Conservation (phyloP, 78 protist genomes). For the Dictyostelium firmibasis region DNA sequence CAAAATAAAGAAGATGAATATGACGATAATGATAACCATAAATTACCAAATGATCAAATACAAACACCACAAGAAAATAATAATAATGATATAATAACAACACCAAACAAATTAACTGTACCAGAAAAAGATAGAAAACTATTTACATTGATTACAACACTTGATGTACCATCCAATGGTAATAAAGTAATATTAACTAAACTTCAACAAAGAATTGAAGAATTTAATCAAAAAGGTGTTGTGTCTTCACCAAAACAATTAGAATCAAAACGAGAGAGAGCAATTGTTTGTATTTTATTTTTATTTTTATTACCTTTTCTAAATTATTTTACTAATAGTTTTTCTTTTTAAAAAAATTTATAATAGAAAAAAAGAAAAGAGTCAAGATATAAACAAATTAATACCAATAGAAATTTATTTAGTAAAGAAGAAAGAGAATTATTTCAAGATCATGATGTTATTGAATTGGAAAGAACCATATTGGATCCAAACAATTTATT, state of each 20-base stretch:
- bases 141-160: slow-evolving; percentile 51
- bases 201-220: slow-evolving; percentile 52
- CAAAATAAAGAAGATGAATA: background rate
- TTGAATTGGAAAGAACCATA: slow-evolving; percentile 49
- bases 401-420: slow-evolving; percentile 37
- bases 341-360: too few species aligned
- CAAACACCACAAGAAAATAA: background rate
- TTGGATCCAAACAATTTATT: background rate
- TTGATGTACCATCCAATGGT: slow-evolving; percentile 14
- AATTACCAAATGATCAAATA: background rate
- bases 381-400: slow-evolving; percentile 71
- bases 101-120: background rate
- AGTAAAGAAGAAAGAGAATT: slow-evolving; percentile 28
- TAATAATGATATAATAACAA: background rate
- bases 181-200: slow-evolving; percentile 7
- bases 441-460: slow-evolving; percentile 27
- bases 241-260: slow-evolving; percentile 48
- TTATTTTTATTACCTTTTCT: background rate
- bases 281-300: slow-evolving; percentile 12
- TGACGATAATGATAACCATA: background rate
- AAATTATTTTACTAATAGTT: background rate
- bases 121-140: slow-evolving; percentile 1
- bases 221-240: slow-evolving; percentile 20
- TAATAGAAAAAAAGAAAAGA: slow-evolving; percentile 74
- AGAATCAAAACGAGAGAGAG: slow-evolving; percentile 38